Conservation (phyloP, 1,139 yeast genomes). For the Pichia sp. region DNA sequence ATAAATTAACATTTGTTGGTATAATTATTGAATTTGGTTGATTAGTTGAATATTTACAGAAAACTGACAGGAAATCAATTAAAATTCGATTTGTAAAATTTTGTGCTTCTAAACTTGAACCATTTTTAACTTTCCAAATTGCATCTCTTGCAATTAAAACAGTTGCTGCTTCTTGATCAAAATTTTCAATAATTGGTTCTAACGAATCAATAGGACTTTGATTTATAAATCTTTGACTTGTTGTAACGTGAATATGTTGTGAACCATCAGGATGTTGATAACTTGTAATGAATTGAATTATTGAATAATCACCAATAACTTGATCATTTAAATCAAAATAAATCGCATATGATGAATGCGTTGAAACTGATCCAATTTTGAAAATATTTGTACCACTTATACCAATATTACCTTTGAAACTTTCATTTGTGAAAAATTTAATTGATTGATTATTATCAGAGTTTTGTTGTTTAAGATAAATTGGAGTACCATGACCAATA, state of each 20-base stretch:
- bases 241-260: conserved; percentile 45
- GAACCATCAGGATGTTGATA: conserved; percentile 57
- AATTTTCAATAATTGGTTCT: conserved; percentile 21
- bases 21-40: conserved; percentile 66
- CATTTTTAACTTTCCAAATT: conserved; percentile 39
- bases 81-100: conserved; percentile 79
- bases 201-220: conserved; percentile 23
- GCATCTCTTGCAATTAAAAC: conserved; percentile 54
- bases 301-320: conserved; percentile 29
- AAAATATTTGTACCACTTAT: conserved; percentile 52
- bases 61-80: conserved; percentile 73
- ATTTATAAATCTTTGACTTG: conserved; percentile 28
- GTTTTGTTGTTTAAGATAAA: conserved; percentile 19
- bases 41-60: conserved; percentile 74
- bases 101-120: conserved; percentile 65
- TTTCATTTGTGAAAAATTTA: conserved; percentile 11
- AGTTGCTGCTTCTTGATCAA: conserved; percentile 46
- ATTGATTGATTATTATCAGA: not conserved
- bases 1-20: conserved; percentile 63
- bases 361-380: conserved; percentile 51
- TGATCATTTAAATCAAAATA: conserved; percentile 45
- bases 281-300: conserved; percentile 67
- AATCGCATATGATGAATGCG: conserved; percentile 53
- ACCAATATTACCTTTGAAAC: conserved; percentile 33
- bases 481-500: conserved; percentile 50